phyloP scores from a whole-genome alignment of 140 eudicot species.

The Stevia rebaudiana region DNA sequence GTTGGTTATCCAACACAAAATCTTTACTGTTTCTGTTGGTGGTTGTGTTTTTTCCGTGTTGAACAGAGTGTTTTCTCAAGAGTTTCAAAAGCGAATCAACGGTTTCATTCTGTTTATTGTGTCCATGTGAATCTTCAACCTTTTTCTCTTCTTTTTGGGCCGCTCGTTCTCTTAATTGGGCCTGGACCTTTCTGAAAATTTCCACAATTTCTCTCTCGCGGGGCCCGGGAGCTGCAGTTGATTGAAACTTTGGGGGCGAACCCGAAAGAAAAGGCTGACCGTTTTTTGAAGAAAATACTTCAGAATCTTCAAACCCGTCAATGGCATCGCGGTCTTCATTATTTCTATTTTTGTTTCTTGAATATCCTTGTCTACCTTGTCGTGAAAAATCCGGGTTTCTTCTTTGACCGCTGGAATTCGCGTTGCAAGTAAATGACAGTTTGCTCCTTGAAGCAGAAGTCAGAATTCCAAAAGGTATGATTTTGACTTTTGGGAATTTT shows the following conservation, averaged over 20 bases:
- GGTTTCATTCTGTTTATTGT: conserved; percentile 59
- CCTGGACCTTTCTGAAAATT: conserved; percentile 72
- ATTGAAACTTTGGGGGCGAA: conserved; percentile 39
- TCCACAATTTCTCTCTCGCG: conserved; percentile 79
- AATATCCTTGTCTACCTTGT: conserved; percentile 50
- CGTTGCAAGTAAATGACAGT: conserved; percentile 50
- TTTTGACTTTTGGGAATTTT: conserved; percentile 31
- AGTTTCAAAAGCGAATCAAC: conserved; percentile 84
- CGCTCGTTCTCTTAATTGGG: conserved; percentile 72
- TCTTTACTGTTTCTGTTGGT: conserved; percentile 36
- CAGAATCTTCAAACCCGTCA: conserved; percentile 70
- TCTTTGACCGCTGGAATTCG: conserved; percentile 56
- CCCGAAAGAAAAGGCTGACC: conserved; percentile 48
- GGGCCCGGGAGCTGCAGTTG: conserved; percentile 69
- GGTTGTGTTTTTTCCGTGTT: conserved; percentile 50
- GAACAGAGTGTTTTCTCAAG: conserved; percentile 66
- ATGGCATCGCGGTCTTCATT: conserved; percentile 53
- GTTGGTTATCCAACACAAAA: conserved; percentile 40
- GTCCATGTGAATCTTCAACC: conserved; percentile 51
- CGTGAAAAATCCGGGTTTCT: conserved; percentile 76
- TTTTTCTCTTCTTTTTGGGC: conserved; percentile 67
- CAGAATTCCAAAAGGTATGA: conserved; percentile 16
- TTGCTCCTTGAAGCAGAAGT: conserved; percentile 31
- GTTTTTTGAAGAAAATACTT: conserved; percentile 53
- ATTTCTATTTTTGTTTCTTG: conserved; percentile 52